Conservation (phyloP, 257 asterid species). For the Gentiana macrophylla region DNA sequence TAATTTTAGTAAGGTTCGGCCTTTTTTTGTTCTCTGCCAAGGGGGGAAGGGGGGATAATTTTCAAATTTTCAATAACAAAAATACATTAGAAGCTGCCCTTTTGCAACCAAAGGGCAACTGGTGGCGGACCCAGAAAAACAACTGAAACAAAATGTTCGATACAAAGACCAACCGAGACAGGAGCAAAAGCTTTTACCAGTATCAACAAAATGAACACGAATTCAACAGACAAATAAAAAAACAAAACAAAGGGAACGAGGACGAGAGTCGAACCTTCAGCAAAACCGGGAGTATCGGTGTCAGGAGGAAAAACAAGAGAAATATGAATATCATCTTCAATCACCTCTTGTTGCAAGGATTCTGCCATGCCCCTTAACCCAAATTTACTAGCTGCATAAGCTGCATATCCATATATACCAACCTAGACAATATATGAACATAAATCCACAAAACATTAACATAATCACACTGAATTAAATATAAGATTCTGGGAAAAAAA, state of each 20-base stretch:
- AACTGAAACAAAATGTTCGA: background rate
- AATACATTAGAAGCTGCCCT: too few species aligned
- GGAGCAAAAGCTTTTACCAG: background rate
- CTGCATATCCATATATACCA: constrained; percentile 92
- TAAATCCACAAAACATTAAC: constrained; percentile 7
- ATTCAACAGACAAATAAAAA: too few species aligned
- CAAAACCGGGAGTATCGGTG: constrained; percentile 93
- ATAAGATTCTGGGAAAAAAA: too few species aligned
- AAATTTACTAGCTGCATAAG: constrained; percentile 91
- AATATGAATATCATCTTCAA: constrained; percentile 74
- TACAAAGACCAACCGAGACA: too few species aligned
- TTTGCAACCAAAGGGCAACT: too few species aligned
- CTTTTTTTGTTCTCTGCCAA: constrained; percentile 69
- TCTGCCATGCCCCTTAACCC: constrained; percentile 97
- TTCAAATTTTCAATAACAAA: too few species aligned
- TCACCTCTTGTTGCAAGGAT: constrained; percentile 83
- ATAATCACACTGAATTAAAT: background rate
- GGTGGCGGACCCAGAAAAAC: too few species aligned
- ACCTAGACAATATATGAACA: constrained; percentile 35
- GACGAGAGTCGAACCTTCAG: constrained; percentile 42
- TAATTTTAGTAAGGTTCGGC: constrained; percentile 61
- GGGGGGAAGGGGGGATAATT: too few species aligned
- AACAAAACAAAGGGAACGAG: background rate
- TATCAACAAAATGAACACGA: too few species aligned
- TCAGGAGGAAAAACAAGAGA: constrained; percentile 93